Conservation (phyloP, 345 rosid genomes). For the Syzygium jambos region DNA sequence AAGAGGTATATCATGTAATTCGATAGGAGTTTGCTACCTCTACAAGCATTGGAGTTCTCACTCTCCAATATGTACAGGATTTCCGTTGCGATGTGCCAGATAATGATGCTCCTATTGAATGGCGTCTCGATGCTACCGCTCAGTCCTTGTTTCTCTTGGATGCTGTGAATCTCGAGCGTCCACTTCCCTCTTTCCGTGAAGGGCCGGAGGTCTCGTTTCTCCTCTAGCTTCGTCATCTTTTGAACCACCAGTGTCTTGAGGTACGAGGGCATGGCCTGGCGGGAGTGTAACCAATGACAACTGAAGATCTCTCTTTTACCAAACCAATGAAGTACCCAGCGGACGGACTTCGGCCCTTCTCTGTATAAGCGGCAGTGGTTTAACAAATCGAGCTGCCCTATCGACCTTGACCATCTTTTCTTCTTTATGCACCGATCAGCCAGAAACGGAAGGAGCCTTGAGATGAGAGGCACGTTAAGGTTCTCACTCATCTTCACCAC, state of each 20-base stretch:
- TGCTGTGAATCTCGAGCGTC: background rate
- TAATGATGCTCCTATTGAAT: constrained; percentile 7
- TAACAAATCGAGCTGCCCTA: background rate
- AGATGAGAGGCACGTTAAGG: background rate
- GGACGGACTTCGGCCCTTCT: background rate
- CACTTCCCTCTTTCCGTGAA: background rate
- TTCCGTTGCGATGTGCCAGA: constrained; percentile 4
- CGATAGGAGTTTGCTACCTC: background rate
- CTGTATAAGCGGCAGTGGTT: background rate
- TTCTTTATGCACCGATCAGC: background rate
- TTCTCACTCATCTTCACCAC: background rate
- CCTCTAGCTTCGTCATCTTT: background rate
- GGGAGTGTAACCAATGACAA: background rate
- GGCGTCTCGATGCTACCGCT: background rate
- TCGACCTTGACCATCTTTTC: background rate
- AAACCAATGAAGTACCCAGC: background rate
- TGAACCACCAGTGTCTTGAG: background rate
- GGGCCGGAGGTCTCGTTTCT: background rate
- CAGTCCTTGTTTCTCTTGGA: background rate
- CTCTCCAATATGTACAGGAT: background rate
- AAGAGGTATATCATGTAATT: constrained; percentile 2
- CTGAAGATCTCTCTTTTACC: background rate
- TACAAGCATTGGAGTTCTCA: background rate
- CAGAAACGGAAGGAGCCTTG: background rate
- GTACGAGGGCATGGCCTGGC: background rate